phyloP scores from a whole-genome alignment of 2,329 filamentous ascomycete species.

The Cladosporium sp. region DNA sequence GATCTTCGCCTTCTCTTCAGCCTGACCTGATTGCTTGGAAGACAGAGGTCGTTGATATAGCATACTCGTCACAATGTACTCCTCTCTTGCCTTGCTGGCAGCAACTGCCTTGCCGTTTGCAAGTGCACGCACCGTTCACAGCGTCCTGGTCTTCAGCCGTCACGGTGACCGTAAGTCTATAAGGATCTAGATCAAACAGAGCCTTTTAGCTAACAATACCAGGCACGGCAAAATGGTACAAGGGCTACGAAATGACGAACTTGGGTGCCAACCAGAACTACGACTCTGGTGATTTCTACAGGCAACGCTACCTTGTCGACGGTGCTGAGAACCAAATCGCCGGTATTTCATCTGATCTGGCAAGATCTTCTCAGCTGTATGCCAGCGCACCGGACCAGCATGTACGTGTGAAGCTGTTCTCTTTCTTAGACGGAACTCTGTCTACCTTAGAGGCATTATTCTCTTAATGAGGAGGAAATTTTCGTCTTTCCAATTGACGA shows the following conservation, averaged over 20 bases:
- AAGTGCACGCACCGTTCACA: neutral
- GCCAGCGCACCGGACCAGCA: slow-evolving; percentile 12
- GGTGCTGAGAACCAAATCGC: neutral
- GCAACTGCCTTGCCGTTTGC: neutral
- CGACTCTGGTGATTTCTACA: slow-evolving; percentile 13
- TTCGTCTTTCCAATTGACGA: too few species aligned
- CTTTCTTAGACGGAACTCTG: too few species aligned
- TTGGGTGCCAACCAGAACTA: slow-evolving; percentile 13
- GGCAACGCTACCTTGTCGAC: slow-evolving; percentile 7
- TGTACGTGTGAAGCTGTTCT: too few species aligned
- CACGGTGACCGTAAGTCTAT: neutral
- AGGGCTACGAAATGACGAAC: slow-evolving; percentile 14
- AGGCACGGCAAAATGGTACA: slow-evolving; percentile 15
- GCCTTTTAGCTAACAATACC: neutral
- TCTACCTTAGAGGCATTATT: too few species aligned
- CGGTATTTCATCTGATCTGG: neutral
- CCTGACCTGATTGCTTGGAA: too few species aligned
- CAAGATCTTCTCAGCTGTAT: slow-evolving; percentile 10
- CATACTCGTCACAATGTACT: neutral
- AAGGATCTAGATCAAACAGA: neutral
- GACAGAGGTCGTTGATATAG: too few species aligned
- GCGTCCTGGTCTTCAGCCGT: neutral
- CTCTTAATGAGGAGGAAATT: too few species aligned
- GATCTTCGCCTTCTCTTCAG: too few species aligned
- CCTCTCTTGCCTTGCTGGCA: neutral